phyloP scores from a whole-genome alignment of 495 filamentous ascomycete genomes.

The Opeltia flavorubescens region DNA sequence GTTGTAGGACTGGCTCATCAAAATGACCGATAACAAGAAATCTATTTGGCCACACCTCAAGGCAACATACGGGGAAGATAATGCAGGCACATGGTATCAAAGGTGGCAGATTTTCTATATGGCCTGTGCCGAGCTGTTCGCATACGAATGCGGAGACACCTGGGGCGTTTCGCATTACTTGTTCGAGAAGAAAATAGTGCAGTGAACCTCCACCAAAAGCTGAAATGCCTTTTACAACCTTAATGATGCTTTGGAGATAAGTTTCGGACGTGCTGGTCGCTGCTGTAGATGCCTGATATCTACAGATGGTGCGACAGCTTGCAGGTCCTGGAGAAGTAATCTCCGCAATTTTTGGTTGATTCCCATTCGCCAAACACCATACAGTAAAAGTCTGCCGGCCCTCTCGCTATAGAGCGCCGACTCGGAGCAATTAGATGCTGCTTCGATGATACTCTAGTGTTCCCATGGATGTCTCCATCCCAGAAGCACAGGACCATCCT shows the following conservation, averaged over 20 bases:
- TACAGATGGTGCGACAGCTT: no score
- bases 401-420: no score
- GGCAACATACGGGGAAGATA: constrained; percentile 43
- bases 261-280: no score
- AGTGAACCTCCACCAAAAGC: no score
- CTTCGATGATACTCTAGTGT: constrained; percentile 38
- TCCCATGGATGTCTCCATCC: constrained; percentile 99
- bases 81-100: constrained; percentile 43
- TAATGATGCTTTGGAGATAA: no score
- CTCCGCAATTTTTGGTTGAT: no score
- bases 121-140: constrained; percentile 53
- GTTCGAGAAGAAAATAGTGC: constrained; percentile 33
- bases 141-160: constrained; percentile 42
- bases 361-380: no score
- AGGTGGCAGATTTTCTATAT: constrained; percentile 58
- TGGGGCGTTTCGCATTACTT: constrained; percentile 51
- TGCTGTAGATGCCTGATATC: no score
- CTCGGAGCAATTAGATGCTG: no score
- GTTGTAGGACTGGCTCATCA: constrained; percentile 42
- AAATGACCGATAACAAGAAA: constrained; percentile 36
- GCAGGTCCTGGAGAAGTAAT: no score
- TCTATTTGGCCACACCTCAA: constrained; percentile 43
- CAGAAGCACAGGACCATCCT: constrained; percentile 75
- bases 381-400: no score
- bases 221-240: not conserved